Percentiles rank a stretch among this genome's conserved stretches.
Evolutionary conservation across 78 protist genomes (phyloP).

Genomic region (Dictyostelium citrinum): DNA sequence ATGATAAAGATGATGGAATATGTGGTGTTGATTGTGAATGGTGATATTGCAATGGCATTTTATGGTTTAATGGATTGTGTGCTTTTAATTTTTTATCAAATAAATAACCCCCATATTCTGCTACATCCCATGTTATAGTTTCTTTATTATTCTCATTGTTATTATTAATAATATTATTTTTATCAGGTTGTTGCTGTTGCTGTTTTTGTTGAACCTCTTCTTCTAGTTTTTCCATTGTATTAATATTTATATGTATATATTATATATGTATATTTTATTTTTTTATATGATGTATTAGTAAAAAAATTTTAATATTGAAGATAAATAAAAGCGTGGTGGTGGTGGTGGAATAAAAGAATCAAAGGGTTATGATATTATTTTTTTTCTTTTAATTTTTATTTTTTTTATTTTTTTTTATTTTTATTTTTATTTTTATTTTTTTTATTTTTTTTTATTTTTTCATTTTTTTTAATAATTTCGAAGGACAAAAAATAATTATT

Average conservation of each 20-base stretch:
- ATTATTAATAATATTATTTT: no score
- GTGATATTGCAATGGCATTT: not conserved
- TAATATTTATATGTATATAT: not conserved
- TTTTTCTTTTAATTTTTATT: no score
- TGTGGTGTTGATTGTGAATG: not conserved
- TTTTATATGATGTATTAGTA: no score
- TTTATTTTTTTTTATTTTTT: no score
- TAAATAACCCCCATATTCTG: not conserved
- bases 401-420: no score
- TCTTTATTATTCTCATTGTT: no score
- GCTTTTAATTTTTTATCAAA: not conserved
- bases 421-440: no score
- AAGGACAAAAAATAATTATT: no score
- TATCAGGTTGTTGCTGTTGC: not conserved
- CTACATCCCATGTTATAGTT: not conserved
- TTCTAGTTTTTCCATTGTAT: not conserved
- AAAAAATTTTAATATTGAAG: not conserved
- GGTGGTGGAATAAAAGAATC: no score
- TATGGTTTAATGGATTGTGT: not conserved
- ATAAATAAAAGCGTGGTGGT: no score
- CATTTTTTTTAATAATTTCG: no score
- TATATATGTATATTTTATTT: not conserved
- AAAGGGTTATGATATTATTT: not conserved
- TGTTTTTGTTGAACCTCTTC: not conserved
- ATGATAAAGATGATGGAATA: not conserved